A percentile compares a stretch with the other conserved stretches of the same genome.
These are phyloP conservation scores for Hyaloperonospora arabidopsidis DNA, from an alignment of 352 stramenopile genomes.

Conservation along the genomic window DNA sequence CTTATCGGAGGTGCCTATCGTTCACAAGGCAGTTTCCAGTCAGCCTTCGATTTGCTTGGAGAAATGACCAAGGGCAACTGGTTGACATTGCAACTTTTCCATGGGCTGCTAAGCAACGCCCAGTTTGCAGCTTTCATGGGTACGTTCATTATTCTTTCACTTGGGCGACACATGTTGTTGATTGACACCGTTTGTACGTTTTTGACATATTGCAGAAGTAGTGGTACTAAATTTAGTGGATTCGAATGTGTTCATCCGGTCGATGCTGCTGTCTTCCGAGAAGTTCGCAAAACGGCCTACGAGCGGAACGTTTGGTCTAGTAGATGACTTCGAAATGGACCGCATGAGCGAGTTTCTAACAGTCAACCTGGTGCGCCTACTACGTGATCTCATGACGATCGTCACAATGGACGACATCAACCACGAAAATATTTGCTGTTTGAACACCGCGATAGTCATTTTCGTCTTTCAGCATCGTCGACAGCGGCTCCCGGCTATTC, in stretches of 20 bases:
- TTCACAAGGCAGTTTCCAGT: conserved; percentile 90
- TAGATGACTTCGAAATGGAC: conserved; percentile 58
- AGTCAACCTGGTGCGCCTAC: conserved; percentile 80
- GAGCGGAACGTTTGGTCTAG: conserved; percentile 34
- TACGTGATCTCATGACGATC: conserved; percentile 92
- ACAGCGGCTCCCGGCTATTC: conserved; percentile 61
- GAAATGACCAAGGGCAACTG: conserved; percentile 93
- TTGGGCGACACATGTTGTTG: conserved; percentile 5
- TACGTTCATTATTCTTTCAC: conserved; percentile 21
- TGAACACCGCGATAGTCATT: conserved; percentile 95
- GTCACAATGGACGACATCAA: conserved; percentile 93
- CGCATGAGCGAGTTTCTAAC: conserved; percentile 84
- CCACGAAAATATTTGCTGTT: conserved; percentile 96
- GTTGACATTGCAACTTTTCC: conserved; percentile 85
- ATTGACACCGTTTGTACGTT: conserved; percentile 13
- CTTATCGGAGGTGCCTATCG: conserved; percentile 73
- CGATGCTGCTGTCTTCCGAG: conserved; percentile 79
- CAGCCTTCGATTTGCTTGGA: conserved; percentile 92
- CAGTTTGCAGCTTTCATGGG: conserved; percentile 88
- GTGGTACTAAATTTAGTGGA: conserved; percentile 92
- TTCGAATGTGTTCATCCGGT: conserved; percentile 95
- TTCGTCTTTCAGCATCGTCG: conserved; percentile 91
- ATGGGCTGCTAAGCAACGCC: conserved; percentile 77
- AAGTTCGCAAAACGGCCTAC: conserved; percentile 48
- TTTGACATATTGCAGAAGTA: conserved; percentile 52